Evolutionary conservation across 2,329 filamentous ascomycete species (phyloP).

Genomic region (Colletotrichum destructivum): DNA sequence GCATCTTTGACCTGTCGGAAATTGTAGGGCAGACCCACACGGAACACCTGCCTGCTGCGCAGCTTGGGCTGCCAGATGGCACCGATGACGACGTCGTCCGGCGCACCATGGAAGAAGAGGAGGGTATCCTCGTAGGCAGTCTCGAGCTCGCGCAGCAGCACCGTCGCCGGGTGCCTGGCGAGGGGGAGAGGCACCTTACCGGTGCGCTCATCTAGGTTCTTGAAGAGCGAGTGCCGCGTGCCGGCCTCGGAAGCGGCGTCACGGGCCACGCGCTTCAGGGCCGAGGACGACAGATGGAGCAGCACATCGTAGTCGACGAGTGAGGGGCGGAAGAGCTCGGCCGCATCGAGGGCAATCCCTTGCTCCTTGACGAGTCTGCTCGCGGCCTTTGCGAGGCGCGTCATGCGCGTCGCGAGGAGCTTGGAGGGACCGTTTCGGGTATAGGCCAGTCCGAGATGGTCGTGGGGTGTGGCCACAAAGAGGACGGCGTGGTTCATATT

Average conservation of each 20-base stretch:
- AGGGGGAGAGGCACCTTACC: conserved; percentile 61
- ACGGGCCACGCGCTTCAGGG: conserved; percentile 59
- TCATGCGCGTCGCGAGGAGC: conserved; percentile 88
- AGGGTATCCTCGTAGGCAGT: conserved; percentile 77
- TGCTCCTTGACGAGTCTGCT: conserved; percentile 71
- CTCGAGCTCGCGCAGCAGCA: conserved; percentile 78
- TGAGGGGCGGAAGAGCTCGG: conserved; percentile 79
- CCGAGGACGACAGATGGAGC: conserved; percentile 77
- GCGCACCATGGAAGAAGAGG: conserved; percentile 83
- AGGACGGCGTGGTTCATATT: conserved; percentile 87
- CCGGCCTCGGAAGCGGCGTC: conserved; percentile 55
- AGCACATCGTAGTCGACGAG: conserved; percentile 88
- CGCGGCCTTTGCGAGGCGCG: conserved; percentile 83
- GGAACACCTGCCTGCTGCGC: conserved; percentile 72
- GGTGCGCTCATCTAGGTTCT: conserved; percentile 81
- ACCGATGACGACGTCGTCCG: conserved; percentile 68
- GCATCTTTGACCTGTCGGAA: conserved; percentile 50
- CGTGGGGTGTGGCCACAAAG: conserved; percentile 85
- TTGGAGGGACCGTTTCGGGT: conserved; percentile 81
- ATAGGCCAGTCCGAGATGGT: conserved; percentile 84
- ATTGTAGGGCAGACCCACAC: conserved; percentile 78
- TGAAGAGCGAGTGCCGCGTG: conserved; percentile 72
- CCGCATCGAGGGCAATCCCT: conserved; percentile 67
- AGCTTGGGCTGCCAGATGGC: conserved; percentile 72
- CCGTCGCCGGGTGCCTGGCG: conserved; percentile 72